Conservation (phyloP, 192 early-diverging fungal species). For the Physocladia obscura region DNA sequence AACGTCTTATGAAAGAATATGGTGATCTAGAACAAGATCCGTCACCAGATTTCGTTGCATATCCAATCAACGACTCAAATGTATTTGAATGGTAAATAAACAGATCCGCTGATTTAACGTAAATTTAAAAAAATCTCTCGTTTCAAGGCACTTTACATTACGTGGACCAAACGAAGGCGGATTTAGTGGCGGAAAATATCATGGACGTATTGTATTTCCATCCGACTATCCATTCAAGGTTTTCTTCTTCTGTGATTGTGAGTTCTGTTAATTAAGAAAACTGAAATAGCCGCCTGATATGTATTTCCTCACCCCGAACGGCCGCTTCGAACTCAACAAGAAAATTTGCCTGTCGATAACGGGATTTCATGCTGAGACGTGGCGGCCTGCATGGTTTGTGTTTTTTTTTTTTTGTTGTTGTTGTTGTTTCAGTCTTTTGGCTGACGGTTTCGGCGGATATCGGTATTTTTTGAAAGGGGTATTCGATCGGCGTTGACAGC, state of each 20-base stretch:
- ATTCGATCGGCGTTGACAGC: constrained; percentile 88
- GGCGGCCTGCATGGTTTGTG: constrained; percentile 87
- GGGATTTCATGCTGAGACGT: constrained; percentile 90
- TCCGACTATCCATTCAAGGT: constrained; percentile 91
- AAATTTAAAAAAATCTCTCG: no score
- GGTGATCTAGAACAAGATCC: constrained; percentile 69
- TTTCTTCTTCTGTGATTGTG: constrained; percentile 3
- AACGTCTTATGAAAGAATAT: constrained; percentile 79
- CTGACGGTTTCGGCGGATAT: background rate
- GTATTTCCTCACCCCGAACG: constrained; percentile 54
- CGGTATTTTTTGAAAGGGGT: no score
- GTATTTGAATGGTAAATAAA: constrained; percentile 92
- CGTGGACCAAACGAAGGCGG: constrained; percentile 83
- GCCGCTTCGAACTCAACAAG: constrained; percentile 88
- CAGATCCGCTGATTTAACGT: no score
- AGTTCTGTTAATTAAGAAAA: background rate
- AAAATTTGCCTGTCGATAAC: constrained; percentile 95
- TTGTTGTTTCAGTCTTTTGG: background rate
- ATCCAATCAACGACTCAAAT: constrained; percentile 75
- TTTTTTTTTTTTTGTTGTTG: background rate
- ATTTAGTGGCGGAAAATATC: constrained; percentile 86
- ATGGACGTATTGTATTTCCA: constrained; percentile 91
- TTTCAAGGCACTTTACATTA: constrained; percentile 79
- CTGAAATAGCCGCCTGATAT: constrained; percentile 48
- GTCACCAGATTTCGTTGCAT: constrained; percentile 70